A percentile compares a stretch with the other conserved stretches of the same genome.
Evolutionary conservation across 1,284 basidiomycete species (phyloP).

Genomic region (Leccinum fallax): DNA sequence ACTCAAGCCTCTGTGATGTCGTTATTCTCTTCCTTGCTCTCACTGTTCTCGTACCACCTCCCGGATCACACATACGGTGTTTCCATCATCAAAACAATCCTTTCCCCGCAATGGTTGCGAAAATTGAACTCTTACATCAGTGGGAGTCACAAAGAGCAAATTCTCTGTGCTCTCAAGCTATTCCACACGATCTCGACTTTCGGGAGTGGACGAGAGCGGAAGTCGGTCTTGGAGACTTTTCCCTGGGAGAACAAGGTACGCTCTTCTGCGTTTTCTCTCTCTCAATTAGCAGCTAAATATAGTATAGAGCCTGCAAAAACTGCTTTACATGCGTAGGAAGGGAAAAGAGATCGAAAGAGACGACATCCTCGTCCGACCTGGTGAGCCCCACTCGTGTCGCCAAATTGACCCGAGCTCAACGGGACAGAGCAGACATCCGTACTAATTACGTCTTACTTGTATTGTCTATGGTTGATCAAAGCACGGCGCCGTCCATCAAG

Average conservation of each 20-base stretch:
- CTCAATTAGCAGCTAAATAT: background rate
- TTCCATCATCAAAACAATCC: conserved; percentile 58
- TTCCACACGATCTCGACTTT: conserved; percentile 62
- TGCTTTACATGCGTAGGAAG: conserved; percentile 70
- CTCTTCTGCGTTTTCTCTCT: background rate
- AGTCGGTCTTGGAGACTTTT: conserved; percentile 61
- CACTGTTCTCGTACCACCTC: conserved; percentile 64
- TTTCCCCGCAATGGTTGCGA: conserved; percentile 55
- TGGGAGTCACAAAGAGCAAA: conserved; percentile 60
- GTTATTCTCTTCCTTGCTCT: conserved; percentile 56
- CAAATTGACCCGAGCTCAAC: conserved; percentile 1
- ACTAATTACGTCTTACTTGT: conserved; percentile 68
- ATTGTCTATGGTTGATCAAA: conserved; percentile 63
- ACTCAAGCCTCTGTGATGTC: conserved; percentile 50
- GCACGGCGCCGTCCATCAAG: conserved; percentile 55
- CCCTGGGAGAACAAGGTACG: conserved; percentile 76
- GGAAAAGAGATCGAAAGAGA: conserved; percentile 42
- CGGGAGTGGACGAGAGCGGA: conserved; percentile 64
- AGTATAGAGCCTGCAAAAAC: conserved; percentile 59
- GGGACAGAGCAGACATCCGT: conserved; percentile 60
- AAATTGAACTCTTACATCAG: conserved; percentile 61
- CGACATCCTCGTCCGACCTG: conserved; percentile 56
- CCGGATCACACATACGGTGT: conserved; percentile 60
- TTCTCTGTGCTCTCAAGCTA: conserved; percentile 65
- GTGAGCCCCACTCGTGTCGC: conserved; percentile 36